phyloP scores from a whole-genome alignment of 805 yeast genomes.

The Isabelozyma pseudorhagii region DNA sequence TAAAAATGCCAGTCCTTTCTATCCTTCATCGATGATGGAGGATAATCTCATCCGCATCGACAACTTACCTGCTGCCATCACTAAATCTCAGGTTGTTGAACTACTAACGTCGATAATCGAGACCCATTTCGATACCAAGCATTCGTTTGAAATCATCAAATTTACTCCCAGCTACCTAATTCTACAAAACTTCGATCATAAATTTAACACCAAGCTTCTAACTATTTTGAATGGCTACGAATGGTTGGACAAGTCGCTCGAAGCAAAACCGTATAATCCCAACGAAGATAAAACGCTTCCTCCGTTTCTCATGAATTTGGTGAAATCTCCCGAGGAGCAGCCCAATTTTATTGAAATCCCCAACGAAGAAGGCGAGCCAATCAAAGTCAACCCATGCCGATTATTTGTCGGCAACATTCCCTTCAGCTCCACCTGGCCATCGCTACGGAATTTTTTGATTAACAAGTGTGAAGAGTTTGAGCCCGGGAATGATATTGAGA shows the following conservation, averaged over 20 bases:
- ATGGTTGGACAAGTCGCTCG: slow-evolving; percentile 16
- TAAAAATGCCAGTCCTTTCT: slow-evolving; percentile 19
- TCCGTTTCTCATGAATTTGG: background rate
- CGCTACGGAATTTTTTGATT: slow-evolving; percentile 26
- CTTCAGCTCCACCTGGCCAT: slow-evolving; percentile 38
- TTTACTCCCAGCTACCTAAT: background rate
- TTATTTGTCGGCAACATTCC: slow-evolving; percentile 59
- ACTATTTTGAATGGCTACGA: slow-evolving; percentile 21
- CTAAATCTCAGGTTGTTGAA: slow-evolving; percentile 8
- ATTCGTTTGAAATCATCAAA: background rate
- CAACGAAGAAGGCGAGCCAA: slow-evolving; percentile 22
- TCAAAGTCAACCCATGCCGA: slow-evolving; percentile 40
- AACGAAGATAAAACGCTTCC: background rate
- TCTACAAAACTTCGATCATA: background rate
- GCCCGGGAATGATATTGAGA: slow-evolving; percentile 20
- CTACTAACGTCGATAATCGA: slow-evolving; percentile 13
- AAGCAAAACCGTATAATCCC: background rate
- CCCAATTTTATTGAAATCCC: slow-evolving; percentile 11
- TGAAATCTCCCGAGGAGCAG: background rate
- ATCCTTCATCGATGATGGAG: slow-evolving; percentile 8
- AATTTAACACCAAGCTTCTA: slow-evolving; percentile 4
- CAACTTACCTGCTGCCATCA: slow-evolving; percentile 11
- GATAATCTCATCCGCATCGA: slow-evolving; percentile 5
- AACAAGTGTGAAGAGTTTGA: slow-evolving; percentile 20
- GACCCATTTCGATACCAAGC: slow-evolving; percentile 5